A percentile compares a stretch with the other conserved stretches of the same genome.
Evolutionary conservation across 768 basidiomycete species (phyloP).

Genomic region (Obba rivulosa): DNA sequence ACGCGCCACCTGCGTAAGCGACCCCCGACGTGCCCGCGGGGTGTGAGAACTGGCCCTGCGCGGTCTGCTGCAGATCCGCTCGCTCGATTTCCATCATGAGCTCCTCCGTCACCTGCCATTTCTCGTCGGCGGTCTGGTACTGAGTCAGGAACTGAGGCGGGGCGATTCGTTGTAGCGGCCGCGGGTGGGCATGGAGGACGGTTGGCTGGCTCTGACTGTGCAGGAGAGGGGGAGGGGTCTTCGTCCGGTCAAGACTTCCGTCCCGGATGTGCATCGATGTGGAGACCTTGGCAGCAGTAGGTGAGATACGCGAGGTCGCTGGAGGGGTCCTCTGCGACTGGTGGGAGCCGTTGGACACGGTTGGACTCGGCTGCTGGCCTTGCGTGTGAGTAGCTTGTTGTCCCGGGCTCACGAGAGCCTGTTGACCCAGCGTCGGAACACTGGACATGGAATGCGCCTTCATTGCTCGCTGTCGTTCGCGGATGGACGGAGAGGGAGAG

Average conservation of each 20-base stretch:
- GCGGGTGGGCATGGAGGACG: conserved; percentile 41
- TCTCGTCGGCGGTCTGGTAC: conserved; percentile 49
- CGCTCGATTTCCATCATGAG: conserved; percentile 68
- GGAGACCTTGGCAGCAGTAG: conserved; percentile 27
- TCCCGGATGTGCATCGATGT: conserved; percentile 18
- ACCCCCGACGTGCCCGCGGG: conserved; percentile 35
- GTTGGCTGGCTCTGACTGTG: conserved; percentile 27
- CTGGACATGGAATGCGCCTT: conserved; percentile 61
- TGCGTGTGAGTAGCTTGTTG: conserved; percentile 29
- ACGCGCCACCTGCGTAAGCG: conserved; percentile 43
- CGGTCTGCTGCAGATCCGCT: conserved; percentile 58
- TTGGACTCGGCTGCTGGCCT: conserved; percentile 34
- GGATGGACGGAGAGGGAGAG: conserved; percentile 37
- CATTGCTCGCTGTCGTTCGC: conserved; percentile 44
- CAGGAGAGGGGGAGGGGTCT: conserved; percentile 36
- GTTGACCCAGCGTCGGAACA: conserved; percentile 46
- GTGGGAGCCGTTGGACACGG: conserved; percentile 27
- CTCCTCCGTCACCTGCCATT: conserved; percentile 66
- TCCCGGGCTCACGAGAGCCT: conserved; percentile 39
- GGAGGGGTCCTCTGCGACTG: conserved; percentile 31
- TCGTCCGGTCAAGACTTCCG: conserved; percentile 34
- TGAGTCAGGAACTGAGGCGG: conserved; percentile 53
- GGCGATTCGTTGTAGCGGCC: conserved; percentile 53
- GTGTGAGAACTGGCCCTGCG: conserved; percentile 37
- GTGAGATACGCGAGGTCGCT: conserved; percentile 25